Percentiles rank a stretch among this genome's conserved stretches.
These are phyloP conservation scores for Ophiostoma ips DNA, from an alignment of 2,329 filamentous ascomycete genomes.

Conservation along the genomic window DNA sequence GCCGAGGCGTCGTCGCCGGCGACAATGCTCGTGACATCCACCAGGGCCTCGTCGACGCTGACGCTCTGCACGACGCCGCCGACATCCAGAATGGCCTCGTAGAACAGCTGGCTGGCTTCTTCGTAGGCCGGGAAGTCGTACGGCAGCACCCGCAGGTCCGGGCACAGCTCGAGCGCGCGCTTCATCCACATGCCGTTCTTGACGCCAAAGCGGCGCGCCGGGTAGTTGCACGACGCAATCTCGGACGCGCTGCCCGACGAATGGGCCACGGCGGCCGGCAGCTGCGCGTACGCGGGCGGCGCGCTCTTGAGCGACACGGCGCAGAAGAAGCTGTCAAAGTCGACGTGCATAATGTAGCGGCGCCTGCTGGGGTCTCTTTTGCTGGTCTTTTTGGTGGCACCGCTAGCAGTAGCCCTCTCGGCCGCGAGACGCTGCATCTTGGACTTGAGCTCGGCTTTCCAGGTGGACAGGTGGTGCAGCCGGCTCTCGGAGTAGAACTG, in stretches of 20 bases:
- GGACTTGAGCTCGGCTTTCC: constrained; percentile 90
- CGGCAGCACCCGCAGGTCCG: constrained; percentile 75
- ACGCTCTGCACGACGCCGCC: constrained; percentile 87
- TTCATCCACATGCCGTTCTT: constrained; percentile 99
- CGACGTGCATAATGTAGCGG: constrained; percentile 83
- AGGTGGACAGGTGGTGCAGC: constrained; percentile 85
- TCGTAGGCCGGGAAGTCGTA: constrained; percentile 96
- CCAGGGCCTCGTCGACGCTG: constrained; percentile 85
- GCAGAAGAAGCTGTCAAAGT: constrained; percentile 98
- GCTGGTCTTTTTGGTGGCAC: constrained; percentile 24
- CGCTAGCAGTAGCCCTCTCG: constrained; percentile 41
- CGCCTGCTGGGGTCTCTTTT: constrained; percentile 42
- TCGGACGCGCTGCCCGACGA: constrained; percentile 41
- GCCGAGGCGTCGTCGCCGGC: constrained; percentile 38
- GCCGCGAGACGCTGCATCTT: constrained; percentile 68
- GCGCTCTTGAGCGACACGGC: constrained; percentile 71
- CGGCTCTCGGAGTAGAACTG: constrained; percentile 94
- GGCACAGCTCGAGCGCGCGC: constrained; percentile 65
- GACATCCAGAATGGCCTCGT: constrained; percentile 64
- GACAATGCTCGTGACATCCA: constrained; percentile 67
- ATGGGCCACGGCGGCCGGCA: constrained; percentile 81
- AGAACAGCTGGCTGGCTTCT: constrained; percentile 77
- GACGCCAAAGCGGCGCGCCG: constrained; percentile 69
- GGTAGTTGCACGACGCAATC: constrained; percentile 28
- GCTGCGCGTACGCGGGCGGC: constrained; percentile 63